Conservation (phyloP, 2,329 filamentous ascomycete species). For the Pyrenophora teres region DNA sequence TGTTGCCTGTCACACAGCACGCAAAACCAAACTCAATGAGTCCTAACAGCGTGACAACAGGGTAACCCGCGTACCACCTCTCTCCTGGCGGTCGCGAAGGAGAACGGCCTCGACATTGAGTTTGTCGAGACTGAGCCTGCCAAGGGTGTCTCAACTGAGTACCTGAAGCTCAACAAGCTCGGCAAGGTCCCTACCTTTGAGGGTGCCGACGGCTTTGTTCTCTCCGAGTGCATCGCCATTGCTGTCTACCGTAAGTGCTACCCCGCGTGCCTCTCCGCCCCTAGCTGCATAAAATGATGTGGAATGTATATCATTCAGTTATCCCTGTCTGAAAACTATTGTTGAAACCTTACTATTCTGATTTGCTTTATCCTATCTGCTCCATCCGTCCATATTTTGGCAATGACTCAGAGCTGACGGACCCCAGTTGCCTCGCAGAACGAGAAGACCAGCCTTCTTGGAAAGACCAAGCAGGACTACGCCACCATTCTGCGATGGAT, state of each 20-base stretch:
- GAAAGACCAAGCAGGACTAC: slow-evolving; percentile 99
- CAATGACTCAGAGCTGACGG: slow-evolving; percentile 39
- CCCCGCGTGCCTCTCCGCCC: slow-evolving; percentile 19
- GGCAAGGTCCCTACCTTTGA: slow-evolving; percentile 93
- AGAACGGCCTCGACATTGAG: slow-evolving; percentile 92
- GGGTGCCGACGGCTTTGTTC: slow-evolving; percentile 85
- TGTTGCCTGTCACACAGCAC: slow-evolving; percentile 10
- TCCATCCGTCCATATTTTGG: slow-evolving; percentile 19
- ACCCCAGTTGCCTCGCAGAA: slow-evolving; percentile 92
- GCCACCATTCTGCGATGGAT: slow-evolving; percentile 98
- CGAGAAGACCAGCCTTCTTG: slow-evolving; percentile 98
- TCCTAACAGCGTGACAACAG: slow-evolving; percentile 55
- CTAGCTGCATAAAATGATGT: slow-evolving; percentile 59
- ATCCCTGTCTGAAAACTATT: slow-evolving; percentile 89
- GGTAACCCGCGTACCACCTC: slow-evolving; percentile 86
- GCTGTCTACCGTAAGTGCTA: slow-evolving; percentile 89
- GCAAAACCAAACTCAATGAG: slow-evolving; percentile 18
- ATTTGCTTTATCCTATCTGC: slow-evolving; percentile 72
- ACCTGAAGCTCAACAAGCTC: slow-evolving; percentile 82
- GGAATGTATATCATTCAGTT: slow-evolving; percentile 67
- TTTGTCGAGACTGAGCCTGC: slow-evolving; percentile 71
- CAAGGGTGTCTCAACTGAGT: slow-evolving; percentile 72
- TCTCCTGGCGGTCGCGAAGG: slow-evolving; percentile 93
- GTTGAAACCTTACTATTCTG: slow-evolving; percentile 81
- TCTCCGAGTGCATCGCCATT: slow-evolving; percentile 91